Evolutionary conservation across 768 basidiomycete genomes (phyloP).

Genomic region (Leucocoprinus leucothites): DNA sequence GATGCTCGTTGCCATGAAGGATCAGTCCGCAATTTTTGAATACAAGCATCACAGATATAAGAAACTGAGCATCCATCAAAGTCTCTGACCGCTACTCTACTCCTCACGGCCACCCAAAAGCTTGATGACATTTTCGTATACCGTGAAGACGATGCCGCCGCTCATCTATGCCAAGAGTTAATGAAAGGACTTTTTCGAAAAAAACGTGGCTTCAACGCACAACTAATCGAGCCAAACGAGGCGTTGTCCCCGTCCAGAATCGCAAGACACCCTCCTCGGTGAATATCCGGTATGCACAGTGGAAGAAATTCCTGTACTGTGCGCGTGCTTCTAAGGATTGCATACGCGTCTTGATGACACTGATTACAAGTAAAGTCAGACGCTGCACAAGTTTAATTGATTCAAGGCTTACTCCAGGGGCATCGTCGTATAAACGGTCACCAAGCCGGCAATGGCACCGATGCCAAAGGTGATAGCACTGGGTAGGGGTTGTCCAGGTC

Average conservation of each 20-base stretch:
- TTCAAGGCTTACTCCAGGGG: conserved; percentile 61
- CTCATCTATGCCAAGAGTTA: conserved; percentile 54
- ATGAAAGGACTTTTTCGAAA: not conserved
- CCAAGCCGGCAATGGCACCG: conserved; percentile 89
- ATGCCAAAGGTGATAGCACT: conserved; percentile 90
- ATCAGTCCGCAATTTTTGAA: no score
- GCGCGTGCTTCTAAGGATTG: conserved; percentile 81
- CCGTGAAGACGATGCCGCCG: conserved; percentile 90
- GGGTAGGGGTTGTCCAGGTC: conserved; percentile 83
- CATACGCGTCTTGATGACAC: conserved; percentile 98
- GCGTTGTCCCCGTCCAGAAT: conserved; percentile 98
- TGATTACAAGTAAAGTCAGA: conserved; percentile 25
- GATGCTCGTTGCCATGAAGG: no score
- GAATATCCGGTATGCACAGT: conserved; percentile 92
- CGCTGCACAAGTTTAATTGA: not conserved
- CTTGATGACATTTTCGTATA: conserved; percentile 81
- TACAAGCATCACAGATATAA: no score
- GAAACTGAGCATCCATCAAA: no score
- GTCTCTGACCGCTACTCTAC: not conserved
- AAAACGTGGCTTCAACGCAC: conserved; percentile 39
- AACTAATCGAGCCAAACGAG: conserved; percentile 79
- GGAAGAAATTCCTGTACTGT: conserved; percentile 92
- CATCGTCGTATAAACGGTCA: conserved; percentile 92
- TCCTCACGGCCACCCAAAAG: conserved; percentile 16
- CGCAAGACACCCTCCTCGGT: conserved; percentile 89